A percentile compares a stretch with the other conserved stretches of the same genome.
These are phyloP conservation scores for Singerocomus inundabilis DNA, from an alignment of 1,284 basidiomycete species.

Conservation along the genomic window DNA sequence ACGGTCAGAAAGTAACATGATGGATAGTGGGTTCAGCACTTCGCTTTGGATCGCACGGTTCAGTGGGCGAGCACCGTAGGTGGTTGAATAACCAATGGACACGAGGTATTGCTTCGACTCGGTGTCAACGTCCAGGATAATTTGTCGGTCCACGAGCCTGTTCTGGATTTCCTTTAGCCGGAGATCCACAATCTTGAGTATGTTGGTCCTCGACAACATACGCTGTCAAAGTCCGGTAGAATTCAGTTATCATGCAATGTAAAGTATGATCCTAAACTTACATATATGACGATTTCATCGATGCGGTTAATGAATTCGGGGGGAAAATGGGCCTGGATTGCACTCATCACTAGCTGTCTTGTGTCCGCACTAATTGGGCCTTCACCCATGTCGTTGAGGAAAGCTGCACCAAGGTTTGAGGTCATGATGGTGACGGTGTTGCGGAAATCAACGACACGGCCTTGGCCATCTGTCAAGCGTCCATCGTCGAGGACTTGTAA, in stretches of 20 bases:
- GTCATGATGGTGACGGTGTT: conserved; percentile 96
- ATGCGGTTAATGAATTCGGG: conserved; percentile 94
- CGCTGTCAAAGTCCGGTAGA: conserved; percentile 45
- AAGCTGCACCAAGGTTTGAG: conserved; percentile 83
- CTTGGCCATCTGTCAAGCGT: conserved; percentile 87
- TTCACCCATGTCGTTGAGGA: conserved; percentile 75
- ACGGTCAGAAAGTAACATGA: conserved; percentile 83
- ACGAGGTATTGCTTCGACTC: conserved; percentile 82
- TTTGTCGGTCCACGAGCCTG: conserved; percentile 77
- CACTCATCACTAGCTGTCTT: conserved; percentile 68
- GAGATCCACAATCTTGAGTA: conserved; percentile 84
- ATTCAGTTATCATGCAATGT: background rate
- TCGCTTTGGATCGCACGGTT: conserved; percentile 92
- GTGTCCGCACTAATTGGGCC: conserved; percentile 69
- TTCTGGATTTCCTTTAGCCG: conserved; percentile 74
- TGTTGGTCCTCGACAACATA: conserved; percentile 69
- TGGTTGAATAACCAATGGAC: conserved; percentile 81
- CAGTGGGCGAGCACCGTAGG: conserved; percentile 90
- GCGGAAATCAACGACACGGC: conserved; percentile 73
- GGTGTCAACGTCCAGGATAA: conserved; percentile 74
- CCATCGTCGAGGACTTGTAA: conserved; percentile 96
- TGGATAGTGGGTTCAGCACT: conserved; percentile 88
- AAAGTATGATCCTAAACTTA: conserved; percentile 39
- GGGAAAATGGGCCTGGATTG: conserved; percentile 83
- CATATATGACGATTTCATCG: conserved; percentile 89